Conservation (phyloP, 2,329 filamentous ascomycete species). For the Monosporascus cannonballus region DNA sequence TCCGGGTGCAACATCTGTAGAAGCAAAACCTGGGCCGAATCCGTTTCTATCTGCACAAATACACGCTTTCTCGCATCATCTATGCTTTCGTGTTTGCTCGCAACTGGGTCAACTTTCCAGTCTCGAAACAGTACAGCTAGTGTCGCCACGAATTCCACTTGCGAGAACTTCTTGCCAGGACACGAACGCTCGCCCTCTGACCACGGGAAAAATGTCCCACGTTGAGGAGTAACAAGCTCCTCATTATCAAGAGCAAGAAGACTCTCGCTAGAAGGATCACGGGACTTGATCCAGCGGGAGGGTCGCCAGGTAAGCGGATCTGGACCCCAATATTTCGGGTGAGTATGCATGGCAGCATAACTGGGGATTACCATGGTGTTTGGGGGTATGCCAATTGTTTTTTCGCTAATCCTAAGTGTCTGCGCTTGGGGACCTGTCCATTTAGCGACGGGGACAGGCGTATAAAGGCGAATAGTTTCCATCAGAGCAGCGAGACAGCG, state of each 20-base stretch:
- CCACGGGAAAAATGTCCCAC: conserved; percentile 22
- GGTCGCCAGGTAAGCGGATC: conserved; percentile 15
- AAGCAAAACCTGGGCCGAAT: conserved; percentile 10
- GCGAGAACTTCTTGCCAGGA: conserved; percentile 27
- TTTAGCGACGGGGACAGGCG: conserved; percentile 23
- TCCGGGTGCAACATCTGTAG: conserved; percentile 17
- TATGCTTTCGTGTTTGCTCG: conserved; percentile 4
- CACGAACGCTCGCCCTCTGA: conserved; percentile 26
- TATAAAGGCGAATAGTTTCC: conserved; percentile 37
- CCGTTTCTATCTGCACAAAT: conserved; percentile 9
- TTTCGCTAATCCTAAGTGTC: conserved; percentile 10
- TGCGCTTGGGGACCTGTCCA: conserved; percentile 13
- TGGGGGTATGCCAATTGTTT: conserved; percentile 4
- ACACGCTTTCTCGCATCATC: conserved; percentile 6
- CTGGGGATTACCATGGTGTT: conserved; percentile 10
- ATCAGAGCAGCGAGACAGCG: conserved; percentile 33
- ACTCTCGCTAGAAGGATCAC: background rate
- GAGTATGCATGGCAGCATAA: conserved; percentile 13
- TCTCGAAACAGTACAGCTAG: conserved; percentile 10
- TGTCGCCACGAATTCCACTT: conserved; percentile 25
- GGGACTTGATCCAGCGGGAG: conserved; percentile 11
- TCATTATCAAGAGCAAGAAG: conserved; percentile 7
- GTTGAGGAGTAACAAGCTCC: conserved; percentile 9
- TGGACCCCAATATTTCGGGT: conserved; percentile 14
- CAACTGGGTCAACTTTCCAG: conserved; percentile 10